Base-by-base conservation (phyloP, 331 rosid species). In the Cucumis variabilis region DNA sequence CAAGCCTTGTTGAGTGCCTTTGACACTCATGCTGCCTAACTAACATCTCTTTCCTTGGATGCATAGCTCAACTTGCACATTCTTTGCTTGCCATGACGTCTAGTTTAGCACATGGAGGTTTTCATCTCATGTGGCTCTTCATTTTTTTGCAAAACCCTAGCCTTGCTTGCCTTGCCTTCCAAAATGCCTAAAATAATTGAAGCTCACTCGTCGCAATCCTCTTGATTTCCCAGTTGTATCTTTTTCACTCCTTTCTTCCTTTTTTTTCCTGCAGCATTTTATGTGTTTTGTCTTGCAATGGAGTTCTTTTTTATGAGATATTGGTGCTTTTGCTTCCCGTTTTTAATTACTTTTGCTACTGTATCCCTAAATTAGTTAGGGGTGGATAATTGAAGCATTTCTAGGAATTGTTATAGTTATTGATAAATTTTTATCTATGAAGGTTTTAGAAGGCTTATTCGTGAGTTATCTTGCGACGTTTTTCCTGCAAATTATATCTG, bases 181-280 rank as follows among this genome's bases (percentile, higher is more conserved):
- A n/a, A n/a, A n/a, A n/a, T n/a, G n/a, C n/a, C n/a, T n/a, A n/a
- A n/a, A n/a, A n/a, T n/a, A n/a, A n/a, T n/a, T n/a, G 88, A 94
- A 90, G 91, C 86, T 94, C 89, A 93, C 96, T 83, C 98, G 97
- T 44, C 98, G 98, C 71, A 92, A 94, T 33, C 98, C 98, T 82
- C 95, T 96, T 84, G 97, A 96, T 72, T 96, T 94, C 93, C 98
- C 98, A 0, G 81, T 93, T 72, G 97, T 96, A 20, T 67, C 77
- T 33, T 21, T 55, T 50, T 84, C 24, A 8, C 44, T 51, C 30
- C 8, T 77, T 8, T 21, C 51, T 37, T 21, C 33, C 4, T 30
- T 82, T 37, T 1, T 33, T 58, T 37, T 63, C 53, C 14, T 37
- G 30, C 73, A 37, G 21, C 14, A 55, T 82, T 82, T 82, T 21